Evolutionary conservation across 345 rosid species (phyloP).

Genomic region (Passiflora organensis): DNA sequence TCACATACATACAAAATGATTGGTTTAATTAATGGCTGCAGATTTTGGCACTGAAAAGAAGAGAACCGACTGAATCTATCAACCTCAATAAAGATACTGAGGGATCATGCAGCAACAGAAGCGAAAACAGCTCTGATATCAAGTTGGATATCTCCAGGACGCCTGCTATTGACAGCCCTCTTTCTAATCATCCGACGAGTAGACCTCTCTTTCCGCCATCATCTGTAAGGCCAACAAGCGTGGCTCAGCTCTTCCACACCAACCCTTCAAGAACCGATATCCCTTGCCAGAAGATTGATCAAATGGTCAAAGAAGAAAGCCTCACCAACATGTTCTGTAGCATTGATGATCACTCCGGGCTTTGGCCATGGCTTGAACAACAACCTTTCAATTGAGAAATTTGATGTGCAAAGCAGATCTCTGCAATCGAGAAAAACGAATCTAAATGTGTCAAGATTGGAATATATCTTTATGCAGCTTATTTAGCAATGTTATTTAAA

Average conservation of each 20-base stretch:
- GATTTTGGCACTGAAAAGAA: constrained; percentile 80
- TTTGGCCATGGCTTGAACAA: constrained; percentile 98
- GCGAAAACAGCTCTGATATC: constrained; percentile 85
- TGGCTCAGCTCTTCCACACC: constrained; percentile 52
- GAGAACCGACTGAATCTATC: constrained; percentile 79
- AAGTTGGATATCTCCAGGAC: constrained; percentile 74
- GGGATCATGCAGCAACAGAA: constrained; percentile 88
- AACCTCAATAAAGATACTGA: constrained; percentile 95
- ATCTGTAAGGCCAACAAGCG: constrained; percentile 28
- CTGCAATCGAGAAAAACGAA: not conserved
- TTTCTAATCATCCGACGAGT: constrained; percentile 39
- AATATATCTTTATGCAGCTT: not conserved
- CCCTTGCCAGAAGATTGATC: constrained; percentile 44
- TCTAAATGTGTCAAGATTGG: not conserved
- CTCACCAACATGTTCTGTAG: constrained; percentile 84
- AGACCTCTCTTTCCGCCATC: constrained; percentile 57
- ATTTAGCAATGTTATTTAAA: not conserved
- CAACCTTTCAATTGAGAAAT: constrained; percentile 56
- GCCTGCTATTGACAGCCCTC: constrained; percentile 69
- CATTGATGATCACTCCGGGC: constrained; percentile 83
- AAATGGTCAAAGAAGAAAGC: constrained; percentile 78
- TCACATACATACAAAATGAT: constrained; percentile 6
- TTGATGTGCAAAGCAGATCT: too few species aligned
- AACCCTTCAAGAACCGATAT: constrained; percentile 14
- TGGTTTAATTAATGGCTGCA: constrained; percentile 23